These are phyloP conservation scores for Amaranthus palmeri DNA, from an alignment of 148 eudicot genomes.

Conservation along the genomic window DNA sequence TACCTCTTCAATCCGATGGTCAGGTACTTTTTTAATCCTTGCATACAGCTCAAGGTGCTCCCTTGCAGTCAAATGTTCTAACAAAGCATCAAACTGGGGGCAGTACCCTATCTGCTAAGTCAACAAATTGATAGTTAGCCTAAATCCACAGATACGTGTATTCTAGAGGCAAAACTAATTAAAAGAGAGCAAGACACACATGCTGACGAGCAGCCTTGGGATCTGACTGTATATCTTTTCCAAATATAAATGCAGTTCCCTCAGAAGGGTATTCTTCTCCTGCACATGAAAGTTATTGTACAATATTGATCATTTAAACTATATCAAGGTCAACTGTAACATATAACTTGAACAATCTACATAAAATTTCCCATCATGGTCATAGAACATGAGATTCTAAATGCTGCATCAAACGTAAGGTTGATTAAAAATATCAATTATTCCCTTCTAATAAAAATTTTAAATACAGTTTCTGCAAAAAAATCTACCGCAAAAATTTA, in stretches of 20 bases:
- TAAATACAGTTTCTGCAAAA: too few relatives aligned
- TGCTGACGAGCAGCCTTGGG: constrained; percentile 78
- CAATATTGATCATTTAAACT: background rate
- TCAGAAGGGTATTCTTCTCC: constrained; percentile 86
- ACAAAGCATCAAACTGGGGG: constrained; percentile 97
- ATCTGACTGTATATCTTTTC: constrained; percentile 65
- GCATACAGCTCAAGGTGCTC: constrained; percentile 98
- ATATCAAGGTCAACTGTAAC: too few relatives aligned
- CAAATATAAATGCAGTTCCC: constrained; percentile 89
- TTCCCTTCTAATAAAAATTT: too few relatives aligned
- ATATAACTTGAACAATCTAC: too few relatives aligned
- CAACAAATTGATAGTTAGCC: constrained; percentile 18
- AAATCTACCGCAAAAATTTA: too few relatives aligned
- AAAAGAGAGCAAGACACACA: constrained; percentile 43
- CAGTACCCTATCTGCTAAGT: constrained; percentile 84
- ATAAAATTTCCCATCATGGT: too few relatives aligned
- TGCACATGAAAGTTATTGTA: constrained; percentile 28
- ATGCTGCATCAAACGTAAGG: too few relatives aligned
- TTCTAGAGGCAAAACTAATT: background rate
- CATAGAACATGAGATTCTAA: too few relatives aligned
- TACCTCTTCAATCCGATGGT: constrained; percentile 62
- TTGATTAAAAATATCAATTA: too few relatives aligned
- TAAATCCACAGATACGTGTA: background rate
- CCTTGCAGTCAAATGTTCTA: constrained; percentile 69
- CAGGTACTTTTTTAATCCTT: constrained; percentile 83